Conservation (phyloP, 2,329 filamentous ascomycete genomes). For the Dactylellina haptotyla region DNA sequence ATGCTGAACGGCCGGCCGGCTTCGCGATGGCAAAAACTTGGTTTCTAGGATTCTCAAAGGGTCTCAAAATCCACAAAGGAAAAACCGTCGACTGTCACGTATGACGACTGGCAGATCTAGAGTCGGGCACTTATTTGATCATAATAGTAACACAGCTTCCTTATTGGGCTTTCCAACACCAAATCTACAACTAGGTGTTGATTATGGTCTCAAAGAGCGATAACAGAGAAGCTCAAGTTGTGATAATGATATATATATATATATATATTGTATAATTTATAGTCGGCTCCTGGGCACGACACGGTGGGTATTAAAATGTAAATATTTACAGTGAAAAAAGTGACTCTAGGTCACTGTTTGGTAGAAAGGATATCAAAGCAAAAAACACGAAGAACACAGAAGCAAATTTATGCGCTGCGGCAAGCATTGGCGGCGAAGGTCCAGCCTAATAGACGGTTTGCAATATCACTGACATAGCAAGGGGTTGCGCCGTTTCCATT, state of each 20-base stretch:
- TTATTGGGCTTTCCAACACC: neutral
- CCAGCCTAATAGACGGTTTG: constrained; percentile 61
- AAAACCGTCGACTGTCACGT: too few relatives aligned
- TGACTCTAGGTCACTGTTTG: constrained; percentile 2
- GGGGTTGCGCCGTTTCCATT: constrained; percentile 60
- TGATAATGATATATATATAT: neutral
- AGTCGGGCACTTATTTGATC: too few relatives aligned
- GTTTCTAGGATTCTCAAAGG: too few relatives aligned
- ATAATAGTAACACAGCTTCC: too few relatives aligned
- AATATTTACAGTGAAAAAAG: constrained; percentile 25
- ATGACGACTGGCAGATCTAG: too few relatives aligned
- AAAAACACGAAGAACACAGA: neutral
- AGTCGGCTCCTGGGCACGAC: neutral
- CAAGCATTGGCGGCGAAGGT: constrained; percentile 54
- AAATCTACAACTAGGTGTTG: too few relatives aligned
- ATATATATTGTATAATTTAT: constrained; percentile 7
- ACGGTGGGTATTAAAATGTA: constrained; percentile 13
- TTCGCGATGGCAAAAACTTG: too few relatives aligned
- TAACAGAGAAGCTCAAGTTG: too few relatives aligned
- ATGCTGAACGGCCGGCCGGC: too few relatives aligned
- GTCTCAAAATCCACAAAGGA: too few relatives aligned
- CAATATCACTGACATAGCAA: constrained; percentile 62
- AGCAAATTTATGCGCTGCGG: constrained; percentile 16
- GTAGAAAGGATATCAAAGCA: neutral
- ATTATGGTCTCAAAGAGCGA: too few relatives aligned